Conservation (phyloP, 257 asterid species). For the Asclepias syriaca region DNA sequence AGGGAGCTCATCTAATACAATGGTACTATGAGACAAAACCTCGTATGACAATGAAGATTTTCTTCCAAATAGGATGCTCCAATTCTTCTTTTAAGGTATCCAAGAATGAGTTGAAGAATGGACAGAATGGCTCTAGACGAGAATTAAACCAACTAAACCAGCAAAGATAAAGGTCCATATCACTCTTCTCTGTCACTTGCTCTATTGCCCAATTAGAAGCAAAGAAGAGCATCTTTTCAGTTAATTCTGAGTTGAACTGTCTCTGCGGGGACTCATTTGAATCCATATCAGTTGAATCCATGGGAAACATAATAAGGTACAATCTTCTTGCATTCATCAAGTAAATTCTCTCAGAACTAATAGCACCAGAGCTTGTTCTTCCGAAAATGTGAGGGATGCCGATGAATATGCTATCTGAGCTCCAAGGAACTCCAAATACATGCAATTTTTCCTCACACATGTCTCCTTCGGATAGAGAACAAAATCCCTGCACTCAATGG, state of each 20-base stretch:
- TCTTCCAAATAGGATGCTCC: constrained; percentile 71
- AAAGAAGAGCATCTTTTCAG: constrained; percentile 46
- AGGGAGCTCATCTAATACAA: constrained; percentile 23
- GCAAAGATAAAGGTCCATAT: constrained; percentile 53
- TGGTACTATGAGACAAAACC: constrained; percentile 32
- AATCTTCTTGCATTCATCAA: constrained; percentile 46
- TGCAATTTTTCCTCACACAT: constrained; percentile 57
- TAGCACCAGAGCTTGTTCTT: constrained; percentile 28
- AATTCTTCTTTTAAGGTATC: constrained; percentile 43
- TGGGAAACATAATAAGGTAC: constrained; percentile 41
- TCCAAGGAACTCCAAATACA: constrained; percentile 70
- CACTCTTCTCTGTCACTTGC: constrained; percentile 65
- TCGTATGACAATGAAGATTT: constrained; percentile 38
- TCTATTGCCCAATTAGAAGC: constrained; percentile 94
- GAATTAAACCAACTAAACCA: constrained; percentile 75
- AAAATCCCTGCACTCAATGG: constrained; percentile 70
- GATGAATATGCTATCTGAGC: constrained; percentile 40
- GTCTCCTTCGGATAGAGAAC: constrained; percentile 57
- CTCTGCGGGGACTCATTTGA: constrained; percentile 20
- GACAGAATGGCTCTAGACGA: constrained; percentile 40
- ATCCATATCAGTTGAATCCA: constrained; percentile 20
- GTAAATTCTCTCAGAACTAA: constrained; percentile 33
- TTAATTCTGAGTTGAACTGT: constrained; percentile 37
- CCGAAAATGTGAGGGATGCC: constrained; percentile 19
- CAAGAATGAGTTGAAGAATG: constrained; percentile 44